Conservation (phyloP, 2,329 filamentous ascomycete species). For the Coleophoma cylindrospora region DNA sequence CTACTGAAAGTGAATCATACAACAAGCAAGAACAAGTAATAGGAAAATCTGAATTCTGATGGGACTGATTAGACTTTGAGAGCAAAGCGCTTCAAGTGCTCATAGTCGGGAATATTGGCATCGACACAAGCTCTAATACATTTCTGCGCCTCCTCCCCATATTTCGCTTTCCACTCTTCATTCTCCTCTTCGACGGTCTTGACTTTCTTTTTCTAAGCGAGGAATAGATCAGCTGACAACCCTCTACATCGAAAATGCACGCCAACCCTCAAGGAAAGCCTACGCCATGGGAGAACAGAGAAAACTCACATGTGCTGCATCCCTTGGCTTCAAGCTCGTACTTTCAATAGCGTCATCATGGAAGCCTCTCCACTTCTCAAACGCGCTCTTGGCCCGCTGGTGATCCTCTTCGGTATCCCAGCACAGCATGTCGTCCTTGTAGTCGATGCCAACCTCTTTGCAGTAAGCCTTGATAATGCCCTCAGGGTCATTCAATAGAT, state of each 20-base stretch:
- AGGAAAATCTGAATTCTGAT: too few species aligned
- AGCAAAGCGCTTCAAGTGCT: constrained; percentile 76
- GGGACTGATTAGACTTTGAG: constrained; percentile 45
- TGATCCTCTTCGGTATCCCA: constrained; percentile 78
- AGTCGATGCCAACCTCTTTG: constrained; percentile 73
- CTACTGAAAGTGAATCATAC: too few species aligned
- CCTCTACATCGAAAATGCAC: not conserved
- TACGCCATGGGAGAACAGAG: not conserved
- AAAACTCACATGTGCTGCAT: constrained; percentile 52
- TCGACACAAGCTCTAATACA: constrained; percentile 67
- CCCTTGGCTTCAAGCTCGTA: constrained; percentile 66
- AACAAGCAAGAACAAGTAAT: too few species aligned
- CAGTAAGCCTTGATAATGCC: constrained; percentile 76
- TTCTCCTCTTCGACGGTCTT: constrained; percentile 64
- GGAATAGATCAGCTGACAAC: constrained; percentile 6
- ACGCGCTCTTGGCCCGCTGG: constrained; percentile 62
- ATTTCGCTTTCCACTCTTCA: constrained; percentile 69
- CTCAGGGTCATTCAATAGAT: constrained; percentile 80
- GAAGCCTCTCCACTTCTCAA: constrained; percentile 97
- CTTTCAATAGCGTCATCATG: constrained; percentile 92
- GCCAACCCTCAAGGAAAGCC: not conserved
- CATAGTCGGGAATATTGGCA: constrained; percentile 69
- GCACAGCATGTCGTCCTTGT: constrained; percentile 69
- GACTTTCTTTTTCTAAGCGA: constrained; percentile 43
- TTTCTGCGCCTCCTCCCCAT: constrained; percentile 64